These are phyloP conservation scores for Dendrobium nobile DNA, from an alignment of 106 monocot species.

Conservation along the genomic window DNA sequence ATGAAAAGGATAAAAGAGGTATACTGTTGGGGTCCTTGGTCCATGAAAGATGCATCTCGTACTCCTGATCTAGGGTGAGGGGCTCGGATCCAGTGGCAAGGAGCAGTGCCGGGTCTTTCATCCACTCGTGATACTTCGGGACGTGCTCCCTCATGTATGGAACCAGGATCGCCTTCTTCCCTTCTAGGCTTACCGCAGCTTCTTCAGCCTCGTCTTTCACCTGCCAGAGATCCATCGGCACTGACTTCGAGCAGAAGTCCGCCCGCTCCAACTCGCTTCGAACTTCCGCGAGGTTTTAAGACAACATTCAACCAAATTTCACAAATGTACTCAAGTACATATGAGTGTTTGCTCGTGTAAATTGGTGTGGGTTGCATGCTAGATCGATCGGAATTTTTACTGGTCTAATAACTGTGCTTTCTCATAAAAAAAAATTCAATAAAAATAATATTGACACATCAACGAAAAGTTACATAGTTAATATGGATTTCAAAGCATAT, in stretches of 20 bases:
- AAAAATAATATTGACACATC: no score
- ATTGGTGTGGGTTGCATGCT: no score
- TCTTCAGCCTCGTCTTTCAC: background rate
- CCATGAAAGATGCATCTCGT: constrained; percentile 28
- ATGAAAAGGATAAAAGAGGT: background rate
- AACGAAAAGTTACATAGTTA: no score
- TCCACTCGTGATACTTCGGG: constrained; percentile 82
- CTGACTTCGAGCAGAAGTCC: background rate
- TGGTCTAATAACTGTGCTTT: no score
- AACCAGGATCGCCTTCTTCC: constrained; percentile 73
- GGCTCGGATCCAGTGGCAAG: constrained; percentile 88
- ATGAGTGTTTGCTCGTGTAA: no score
- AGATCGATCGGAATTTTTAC: no score
- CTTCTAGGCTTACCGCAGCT: constrained; percentile 27
- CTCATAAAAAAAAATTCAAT: no score
- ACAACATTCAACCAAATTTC: no score
- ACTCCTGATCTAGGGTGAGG: constrained; percentile 42
- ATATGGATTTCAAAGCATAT: no score
- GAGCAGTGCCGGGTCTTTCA: constrained; percentile 83
- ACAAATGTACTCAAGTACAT: no score
- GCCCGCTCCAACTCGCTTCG: background rate
- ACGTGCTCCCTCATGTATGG: constrained; percentile 96
- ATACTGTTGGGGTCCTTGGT: constrained; percentile 10
- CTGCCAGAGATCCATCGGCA: background rate
- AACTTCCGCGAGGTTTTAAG: no score